Percentiles rank a stretch among this genome's conserved stretches.
These are phyloP conservation scores for Penicillium steckii DNA, from an alignment of 495 filamentous ascomycete genomes.

Conservation along the genomic window DNA sequence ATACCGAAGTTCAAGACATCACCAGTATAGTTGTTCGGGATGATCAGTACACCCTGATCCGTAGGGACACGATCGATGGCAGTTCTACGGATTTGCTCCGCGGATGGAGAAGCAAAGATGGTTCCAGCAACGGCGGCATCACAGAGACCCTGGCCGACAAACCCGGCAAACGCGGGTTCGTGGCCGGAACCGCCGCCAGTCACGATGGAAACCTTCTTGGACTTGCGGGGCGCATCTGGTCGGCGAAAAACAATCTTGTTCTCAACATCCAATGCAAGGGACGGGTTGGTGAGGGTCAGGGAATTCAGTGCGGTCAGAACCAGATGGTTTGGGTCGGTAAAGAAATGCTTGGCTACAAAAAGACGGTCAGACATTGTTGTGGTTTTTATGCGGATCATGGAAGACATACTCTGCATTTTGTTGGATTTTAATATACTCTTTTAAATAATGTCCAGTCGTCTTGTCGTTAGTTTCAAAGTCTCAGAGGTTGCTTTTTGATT, in stretches of 20 bases:
- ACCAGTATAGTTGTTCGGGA: conserved; percentile 66
- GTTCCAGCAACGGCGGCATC: conserved; percentile 85
- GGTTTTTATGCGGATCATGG: background rate
- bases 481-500: too few species aligned
- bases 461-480: background rate
- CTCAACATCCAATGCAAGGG: conserved; percentile 69
- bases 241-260: conserved; percentile 89
- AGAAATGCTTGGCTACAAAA: conserved; percentile 78
- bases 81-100: conserved; percentile 80
- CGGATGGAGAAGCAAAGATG: conserved; percentile 87
- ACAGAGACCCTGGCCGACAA: conserved; percentile 71
- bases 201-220: conserved; percentile 71
- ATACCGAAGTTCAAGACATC: conserved; percentile 96
- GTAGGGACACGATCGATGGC: conserved; percentile 69
- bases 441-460: background rate
- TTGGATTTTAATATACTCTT: background rate
- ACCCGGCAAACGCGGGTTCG: conserved; percentile 83
- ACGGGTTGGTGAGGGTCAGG: conserved; percentile 81
- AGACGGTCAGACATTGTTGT: conserved; percentile 10
- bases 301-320: conserved; percentile 76
- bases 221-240: conserved; percentile 47
- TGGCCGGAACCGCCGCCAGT: conserved; percentile 92
- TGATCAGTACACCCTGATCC: conserved; percentile 69
- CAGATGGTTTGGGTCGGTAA: conserved; percentile 79
- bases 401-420: conserved; percentile 28